Percentiles rank a stretch among this genome's conserved stretches.
phyloP scores from a whole-genome alignment of 1,139 yeast genomes.

The Diutina mesorugosa region DNA sequence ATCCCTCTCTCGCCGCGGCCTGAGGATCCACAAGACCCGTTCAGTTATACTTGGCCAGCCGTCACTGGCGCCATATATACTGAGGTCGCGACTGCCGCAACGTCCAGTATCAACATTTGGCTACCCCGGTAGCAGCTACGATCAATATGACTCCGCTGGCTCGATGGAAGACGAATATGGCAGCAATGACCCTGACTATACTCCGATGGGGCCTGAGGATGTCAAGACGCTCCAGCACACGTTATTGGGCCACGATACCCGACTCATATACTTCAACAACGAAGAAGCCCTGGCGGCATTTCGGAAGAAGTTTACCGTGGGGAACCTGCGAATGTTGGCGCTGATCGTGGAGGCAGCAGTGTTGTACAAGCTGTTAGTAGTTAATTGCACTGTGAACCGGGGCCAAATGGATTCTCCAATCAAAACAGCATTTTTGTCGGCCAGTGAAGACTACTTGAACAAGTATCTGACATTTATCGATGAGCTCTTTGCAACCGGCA shows the following conservation, averaged over 20 bases:
- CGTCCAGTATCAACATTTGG: not conserved
- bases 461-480: slow-evolving; percentile 46
- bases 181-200: not conserved
- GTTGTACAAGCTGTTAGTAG: slow-evolving; percentile 36
- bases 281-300: slow-evolving; percentile 21
- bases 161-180: not conserved
- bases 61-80: not conserved
- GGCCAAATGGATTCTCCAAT: slow-evolving; percentile 33
- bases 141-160: not conserved
- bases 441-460: slow-evolving; percentile 38
- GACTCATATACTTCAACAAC: slow-evolving; percentile 33
- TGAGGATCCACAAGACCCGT: not conserved
- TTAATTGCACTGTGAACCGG: slow-evolving; percentile 17
- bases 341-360: slow-evolving; percentile 63
- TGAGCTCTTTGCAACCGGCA: slow-evolving; percentile 21
- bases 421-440: slow-evolving; percentile 51
- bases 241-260: slow-evolving; percentile 62
- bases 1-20: not conserved
- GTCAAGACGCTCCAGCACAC: slow-evolving; percentile 37
- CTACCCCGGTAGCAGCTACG: not conserved
- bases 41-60: not conserved
- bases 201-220: not conserved
- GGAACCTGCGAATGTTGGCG: slow-evolving; percentile 45
- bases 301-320: slow-evolving; percentile 42
- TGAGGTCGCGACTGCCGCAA: not conserved